Evolutionary conservation across 75 land plant species (phyloP).

Genomic region (Selaginella moellendorffii): DNA sequence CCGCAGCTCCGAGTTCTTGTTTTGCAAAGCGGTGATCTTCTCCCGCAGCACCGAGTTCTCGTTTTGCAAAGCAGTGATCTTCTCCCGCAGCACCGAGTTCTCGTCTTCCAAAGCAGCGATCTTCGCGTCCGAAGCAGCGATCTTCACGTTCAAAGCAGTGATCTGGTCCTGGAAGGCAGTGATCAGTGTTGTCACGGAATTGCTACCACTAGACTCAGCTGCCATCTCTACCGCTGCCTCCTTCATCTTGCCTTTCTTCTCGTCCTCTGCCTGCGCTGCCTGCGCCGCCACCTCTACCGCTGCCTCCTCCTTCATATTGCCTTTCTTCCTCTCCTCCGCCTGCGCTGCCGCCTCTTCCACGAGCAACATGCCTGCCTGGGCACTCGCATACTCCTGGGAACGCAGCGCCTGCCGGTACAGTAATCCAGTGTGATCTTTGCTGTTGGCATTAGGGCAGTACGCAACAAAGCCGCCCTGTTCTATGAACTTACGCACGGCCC

Average conservation of each 20-base stretch:
- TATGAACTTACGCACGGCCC: neutral
- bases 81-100: neutral
- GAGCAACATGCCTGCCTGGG: neutral
- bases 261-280: too few relatives aligned
- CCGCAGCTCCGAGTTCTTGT: neutral
- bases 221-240: neutral
- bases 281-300: neutral
- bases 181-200: neutral
- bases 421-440: neutral
- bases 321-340: neutral
- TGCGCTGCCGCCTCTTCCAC: neutral
- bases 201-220: too few relatives aligned
- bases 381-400: neutral
- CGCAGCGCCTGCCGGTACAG: neutral
- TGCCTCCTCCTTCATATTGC: neutral
- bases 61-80: too few relatives aligned
- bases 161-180: neutral
- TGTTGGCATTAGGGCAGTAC: neutral
- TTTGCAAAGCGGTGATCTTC: neutral
- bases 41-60: too few relatives aligned
- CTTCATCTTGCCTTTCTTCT: too few relatives aligned
- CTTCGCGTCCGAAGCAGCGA: neutral
- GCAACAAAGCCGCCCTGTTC: conserved; percentile 2
- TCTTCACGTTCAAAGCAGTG: neutral
- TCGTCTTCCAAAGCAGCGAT: neutral